A percentile compares a stretch with the other conserved stretches of the same genome.
These are phyloP conservation scores for Paragyromitra xinjiangensis DNA, from an alignment of 495 filamentous ascomycete genomes.

Conservation along the genomic window DNA sequence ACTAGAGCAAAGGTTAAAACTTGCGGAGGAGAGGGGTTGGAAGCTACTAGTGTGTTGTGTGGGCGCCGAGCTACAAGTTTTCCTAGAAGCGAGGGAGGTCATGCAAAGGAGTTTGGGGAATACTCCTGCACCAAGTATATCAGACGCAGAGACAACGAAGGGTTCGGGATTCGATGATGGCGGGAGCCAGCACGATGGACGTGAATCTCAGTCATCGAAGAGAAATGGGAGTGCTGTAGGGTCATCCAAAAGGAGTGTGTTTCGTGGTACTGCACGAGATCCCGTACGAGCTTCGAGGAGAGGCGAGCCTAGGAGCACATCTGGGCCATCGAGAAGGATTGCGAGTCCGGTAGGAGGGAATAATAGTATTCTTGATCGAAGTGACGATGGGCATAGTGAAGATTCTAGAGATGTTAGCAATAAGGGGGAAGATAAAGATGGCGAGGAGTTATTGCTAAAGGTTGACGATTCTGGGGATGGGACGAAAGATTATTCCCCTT, in stretches of 20 bases:
- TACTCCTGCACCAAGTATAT: conserved; percentile 9
- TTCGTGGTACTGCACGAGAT: not conserved
- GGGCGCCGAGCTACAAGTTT: conserved; percentile 86
- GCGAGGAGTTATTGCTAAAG: conserved; percentile 28
- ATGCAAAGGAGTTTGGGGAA: conserved; percentile 65
- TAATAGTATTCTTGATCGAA: conserved; percentile 31
- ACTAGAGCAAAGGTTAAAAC: conserved; percentile 69
- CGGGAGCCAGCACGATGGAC: conserved; percentile 21
- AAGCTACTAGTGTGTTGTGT: conserved; percentile 88
- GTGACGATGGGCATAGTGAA: conserved; percentile 28
- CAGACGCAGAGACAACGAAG: not conserved
- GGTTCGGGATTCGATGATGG: not conserved
- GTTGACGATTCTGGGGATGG: conserved; percentile 30
- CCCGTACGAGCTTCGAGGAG: conserved; percentile 1
- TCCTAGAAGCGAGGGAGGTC: conserved; percentile 73
- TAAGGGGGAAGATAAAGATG: not conserved
- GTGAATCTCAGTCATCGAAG: conserved; percentile 7
- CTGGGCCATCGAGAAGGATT: conserved; percentile 14
- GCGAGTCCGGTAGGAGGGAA: conserved; percentile 6
- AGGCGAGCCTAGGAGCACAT: conserved; percentile 25
- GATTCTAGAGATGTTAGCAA: not conserved
- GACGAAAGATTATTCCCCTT: conserved; percentile 42
- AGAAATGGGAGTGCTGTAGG: conserved; percentile 4
- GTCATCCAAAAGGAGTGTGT: conserved; percentile 13
- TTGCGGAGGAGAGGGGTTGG: conserved; percentile 76